Conservation (phyloP, 805 yeast genomes). For the Cyberlindnera mycetangii region DNA sequence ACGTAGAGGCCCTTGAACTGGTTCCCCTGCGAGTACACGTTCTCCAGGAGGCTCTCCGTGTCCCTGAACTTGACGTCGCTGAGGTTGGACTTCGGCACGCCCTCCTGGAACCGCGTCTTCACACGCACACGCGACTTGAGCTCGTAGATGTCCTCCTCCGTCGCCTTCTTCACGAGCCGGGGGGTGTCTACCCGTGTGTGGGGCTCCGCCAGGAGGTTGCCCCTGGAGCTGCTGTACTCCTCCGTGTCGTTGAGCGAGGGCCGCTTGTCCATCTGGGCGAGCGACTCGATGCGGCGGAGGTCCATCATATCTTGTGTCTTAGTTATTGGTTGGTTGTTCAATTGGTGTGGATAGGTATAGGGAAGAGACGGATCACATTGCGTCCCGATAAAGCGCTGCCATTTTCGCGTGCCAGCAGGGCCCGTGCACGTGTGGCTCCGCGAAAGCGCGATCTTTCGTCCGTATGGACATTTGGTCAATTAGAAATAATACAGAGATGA, state of each 20-base stretch:
- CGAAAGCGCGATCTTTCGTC: constrained; percentile 22
- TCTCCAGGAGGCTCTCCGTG: constrained; percentile 25
- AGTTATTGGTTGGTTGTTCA: no score
- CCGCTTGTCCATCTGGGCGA: constrained; percentile 7
- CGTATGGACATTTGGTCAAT: constrained; percentile 96
- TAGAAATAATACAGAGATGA: constrained; percentile 99
- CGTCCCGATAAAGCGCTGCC: no score
- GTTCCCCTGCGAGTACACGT: constrained; percentile 14
- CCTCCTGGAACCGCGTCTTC: constrained; percentile 20
- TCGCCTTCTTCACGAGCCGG: constrained; percentile 12
- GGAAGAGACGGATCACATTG: no score
- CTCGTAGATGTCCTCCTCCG: constrained; percentile 21
- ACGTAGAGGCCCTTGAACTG: constrained; percentile 77
- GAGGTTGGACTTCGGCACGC: constrained; percentile 25
- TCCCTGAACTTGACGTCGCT: constrained; percentile 26
- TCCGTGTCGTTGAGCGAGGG: constrained; percentile 14
- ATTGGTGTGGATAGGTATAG: no score
- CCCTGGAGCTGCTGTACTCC: constrained; percentile 10
- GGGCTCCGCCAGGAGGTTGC: background rate
- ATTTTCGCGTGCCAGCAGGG: no score
- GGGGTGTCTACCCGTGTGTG: no score
- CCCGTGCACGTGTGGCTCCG: no score
- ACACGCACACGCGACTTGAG: constrained; percentile 18
- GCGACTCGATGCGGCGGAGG: constrained; percentile 8
- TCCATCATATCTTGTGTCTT: no score